Conservation (phyloP, 2,329 filamentous ascomycete species). For the Diplodia mutila region DNA sequence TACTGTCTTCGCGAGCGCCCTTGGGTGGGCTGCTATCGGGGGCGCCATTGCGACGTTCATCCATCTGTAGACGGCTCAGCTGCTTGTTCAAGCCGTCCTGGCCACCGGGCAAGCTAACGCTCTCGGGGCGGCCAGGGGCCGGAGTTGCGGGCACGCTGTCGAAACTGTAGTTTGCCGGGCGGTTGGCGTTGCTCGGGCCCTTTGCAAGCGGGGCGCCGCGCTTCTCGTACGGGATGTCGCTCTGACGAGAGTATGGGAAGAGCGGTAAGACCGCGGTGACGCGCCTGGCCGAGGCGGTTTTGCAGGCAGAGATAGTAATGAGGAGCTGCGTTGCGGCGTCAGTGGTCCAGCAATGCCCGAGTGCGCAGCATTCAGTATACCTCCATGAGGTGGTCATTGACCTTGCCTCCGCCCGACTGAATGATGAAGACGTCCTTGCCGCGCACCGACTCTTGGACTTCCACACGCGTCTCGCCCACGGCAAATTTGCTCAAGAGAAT, state of each 20-base stretch:
- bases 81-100: conserved; percentile 72
- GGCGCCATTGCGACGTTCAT: conserved; percentile 56
- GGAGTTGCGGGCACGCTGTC: conserved; percentile 91
- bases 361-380: conserved; percentile 24
- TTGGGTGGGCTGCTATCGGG: conserved; percentile 27
- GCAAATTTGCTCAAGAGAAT: conserved; percentile 90
- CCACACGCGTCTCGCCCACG: conserved; percentile 90
- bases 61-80: conserved; percentile 69
- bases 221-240: conserved; percentile 97
- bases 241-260: conserved; percentile 96
- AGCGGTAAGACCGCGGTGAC: conserved; percentile 93
- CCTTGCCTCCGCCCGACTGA: conserved; percentile 86
- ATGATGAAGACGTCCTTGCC: conserved; percentile 99
- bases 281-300: conserved; percentile 86
- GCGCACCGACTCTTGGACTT: conserved; percentile 94
- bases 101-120: conserved; percentile 67
- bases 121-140: conserved; percentile 70
- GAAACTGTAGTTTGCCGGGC: conserved; percentile 72
- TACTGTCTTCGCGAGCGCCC: conserved; percentile 12
- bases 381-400: conserved; percentile 97
- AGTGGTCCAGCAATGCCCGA: conserved; percentile 21
- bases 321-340: conserved; percentile 58
- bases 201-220: conserved; percentile 83
- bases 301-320: conserved; percentile 98
- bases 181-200: conserved; percentile 51